Evolutionary conservation across 2,329 filamentous ascomycete species (phyloP), one percentile per base, ranked within the genome.

Genomic region (Sporothrix luriei): DNA sequence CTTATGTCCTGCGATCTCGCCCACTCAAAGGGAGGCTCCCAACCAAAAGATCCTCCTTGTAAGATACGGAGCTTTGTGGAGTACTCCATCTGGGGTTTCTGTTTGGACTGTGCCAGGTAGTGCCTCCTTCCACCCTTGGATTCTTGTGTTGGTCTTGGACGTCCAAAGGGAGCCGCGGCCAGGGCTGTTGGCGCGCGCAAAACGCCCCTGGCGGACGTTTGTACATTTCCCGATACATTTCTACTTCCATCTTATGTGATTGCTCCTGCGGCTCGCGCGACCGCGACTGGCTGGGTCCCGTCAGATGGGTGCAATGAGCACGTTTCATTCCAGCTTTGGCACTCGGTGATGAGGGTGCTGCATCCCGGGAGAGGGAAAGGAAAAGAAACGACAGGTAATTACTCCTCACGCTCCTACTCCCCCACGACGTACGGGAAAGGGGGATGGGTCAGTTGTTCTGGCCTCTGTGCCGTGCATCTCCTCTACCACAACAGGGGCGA

Each of bases 241-340:
- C 16, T 38, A 57, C 26, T n/a, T 29, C 16, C 29, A 10, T 19
- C 24, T 51, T 52, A 29, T 54, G 64, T 66, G 64, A 55, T 55
- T 54, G 48, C 13, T 43, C n/a, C 33, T 29, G 62, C 29, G 29
- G 49, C n/a, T n/a, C n/a, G 19, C 46, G 26, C 29, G 19, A 40
- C 62, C 43, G 62, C 46, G 46, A 66, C 64, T 66, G 64, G 64
- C 43, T 66, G 64, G 49, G 19, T 38, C 24, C 7, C 29, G 55
- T 51, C 46, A 40, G 57, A 61, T 46, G 57, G 55, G 55, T 38
- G 55, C 26, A 38, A 29, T 52, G 66, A 49, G 40, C 66, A 40
- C 52, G 66, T 68, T 68, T 67, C 66, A 43, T 68, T 57, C 52
- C 66, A 68, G 66, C 66, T 68, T 57, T 57, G 51, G 66, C 52